Conservation (phyloP, 768 basidiomycete genomes). For the Tricholoma flavovirens region DNA sequence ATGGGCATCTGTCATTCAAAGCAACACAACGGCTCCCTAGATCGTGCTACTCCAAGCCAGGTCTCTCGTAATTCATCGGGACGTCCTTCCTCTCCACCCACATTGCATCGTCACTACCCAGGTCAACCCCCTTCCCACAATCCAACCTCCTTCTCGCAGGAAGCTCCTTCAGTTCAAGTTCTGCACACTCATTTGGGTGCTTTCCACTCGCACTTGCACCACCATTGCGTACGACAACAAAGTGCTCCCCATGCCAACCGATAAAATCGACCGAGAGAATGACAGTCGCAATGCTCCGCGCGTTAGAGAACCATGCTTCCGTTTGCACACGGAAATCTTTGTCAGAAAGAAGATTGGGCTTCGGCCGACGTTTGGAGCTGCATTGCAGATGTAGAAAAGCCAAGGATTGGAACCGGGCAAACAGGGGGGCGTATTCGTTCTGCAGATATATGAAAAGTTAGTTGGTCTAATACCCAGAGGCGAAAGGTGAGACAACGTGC, state of each 20-base stretch:
- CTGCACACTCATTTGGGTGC: neutral
- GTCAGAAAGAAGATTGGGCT: constrained; percentile 52
- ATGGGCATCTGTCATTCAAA: too few species aligned
- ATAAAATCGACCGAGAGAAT: constrained; percentile 57
- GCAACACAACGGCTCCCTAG: too few species aligned
- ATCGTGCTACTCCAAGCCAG: constrained; percentile 45
- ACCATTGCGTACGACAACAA: constrained; percentile 47
- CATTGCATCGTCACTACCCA: constrained; percentile 54
- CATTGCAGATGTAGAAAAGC: constrained; percentile 57
- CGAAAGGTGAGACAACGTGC: constrained; percentile 25
- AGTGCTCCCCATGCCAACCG: constrained; percentile 72
- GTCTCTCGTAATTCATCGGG: constrained; percentile 71
- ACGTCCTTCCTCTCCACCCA: constrained; percentile 72
- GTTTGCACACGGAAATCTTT: constrained; percentile 56
- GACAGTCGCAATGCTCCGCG: constrained; percentile 42
- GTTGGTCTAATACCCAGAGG: neutral
- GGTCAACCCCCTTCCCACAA: constrained; percentile 61
- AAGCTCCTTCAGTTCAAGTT: constrained; percentile 52
- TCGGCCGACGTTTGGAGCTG: constrained; percentile 41
- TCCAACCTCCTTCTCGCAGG: constrained; percentile 52
- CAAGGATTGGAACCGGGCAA: constrained; percentile 43
- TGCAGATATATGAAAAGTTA: constrained; percentile 15
- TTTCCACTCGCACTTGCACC: constrained; percentile 2
- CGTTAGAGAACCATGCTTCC: constrained; percentile 47
- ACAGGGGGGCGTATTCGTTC: constrained; percentile 49